phyloP scores from a whole-genome alignment of 1,284 basidiomycete genomes.

The Fomitopsis schrenkii region DNA sequence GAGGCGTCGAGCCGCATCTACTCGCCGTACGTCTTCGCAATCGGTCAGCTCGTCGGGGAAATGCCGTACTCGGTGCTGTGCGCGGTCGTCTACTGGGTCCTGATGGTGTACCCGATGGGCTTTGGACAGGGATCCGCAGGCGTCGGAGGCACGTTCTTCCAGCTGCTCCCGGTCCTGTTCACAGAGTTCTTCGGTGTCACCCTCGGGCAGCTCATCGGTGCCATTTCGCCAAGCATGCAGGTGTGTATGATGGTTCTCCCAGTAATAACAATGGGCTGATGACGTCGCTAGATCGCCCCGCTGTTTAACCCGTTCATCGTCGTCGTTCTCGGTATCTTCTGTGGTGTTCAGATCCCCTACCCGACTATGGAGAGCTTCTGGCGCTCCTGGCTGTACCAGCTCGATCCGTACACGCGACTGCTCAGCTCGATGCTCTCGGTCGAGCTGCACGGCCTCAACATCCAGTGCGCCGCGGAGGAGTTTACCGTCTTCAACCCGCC shows the following conservation, averaged over 20 bases:
- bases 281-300: conserved; percentile 55
- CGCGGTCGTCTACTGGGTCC: conserved; percentile 71
- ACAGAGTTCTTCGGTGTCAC: conserved; percentile 77
- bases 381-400: conserved; percentile 70
- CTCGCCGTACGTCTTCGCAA: conserved; percentile 78
- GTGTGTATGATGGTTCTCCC: conserved; percentile 17
- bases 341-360: conserved; percentile 80
- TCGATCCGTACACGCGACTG: conserved; percentile 71
- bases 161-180: conserved; percentile 67
- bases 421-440: conserved; percentile 74
- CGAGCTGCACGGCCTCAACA: conserved; percentile 71
- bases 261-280: neutral
- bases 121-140: conserved; percentile 66
- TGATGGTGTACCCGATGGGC: conserved; percentile 74
- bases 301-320: conserved; percentile 79
- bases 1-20: conserved; percentile 77
- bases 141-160: conserved; percentile 68
- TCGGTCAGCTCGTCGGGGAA: conserved; percentile 80
- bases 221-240: conserved; percentile 71
- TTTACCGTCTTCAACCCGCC: conserved; percentile 72
- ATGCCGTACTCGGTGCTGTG: conserved; percentile 77
- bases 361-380: conserved; percentile 69
- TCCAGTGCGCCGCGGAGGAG: conserved; percentile 67
- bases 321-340: conserved; percentile 68
- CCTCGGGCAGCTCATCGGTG: conserved; percentile 72